Base-by-base conservation (phyloP, 352 stramenopile genomes). In the Globisporangium cederbergense region DNA sequence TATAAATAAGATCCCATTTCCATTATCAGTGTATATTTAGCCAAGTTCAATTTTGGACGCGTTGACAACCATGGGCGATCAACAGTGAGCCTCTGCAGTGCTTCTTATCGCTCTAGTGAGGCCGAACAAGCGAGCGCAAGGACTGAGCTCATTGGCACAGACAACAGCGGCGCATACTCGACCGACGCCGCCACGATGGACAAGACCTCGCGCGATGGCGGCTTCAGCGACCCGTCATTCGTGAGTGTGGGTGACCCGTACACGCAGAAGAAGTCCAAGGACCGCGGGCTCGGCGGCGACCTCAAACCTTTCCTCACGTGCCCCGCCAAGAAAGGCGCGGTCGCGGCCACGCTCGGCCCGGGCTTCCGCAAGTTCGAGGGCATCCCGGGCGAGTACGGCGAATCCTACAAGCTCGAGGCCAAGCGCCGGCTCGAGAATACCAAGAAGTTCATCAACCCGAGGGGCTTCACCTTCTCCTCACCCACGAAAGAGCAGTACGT, bases 301-400 rank as follows among this genome's bases (percentile, higher is more conserved):
- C 72, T 76, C 22, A 93, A 91, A 68, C 81, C 81, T 4, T 93
- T 93, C 70, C 71, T 90, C 11, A 93, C 84, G 10, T 88, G 77
- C 68, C 79, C 80, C 9, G 68, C 79, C 28, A 93, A 93, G 64
- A 81, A 78, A 47, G 83, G 83, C 8, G 73, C 84, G 50, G 66
- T 78, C 1, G 79, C 72, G 8, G 78, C 81, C 25, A 90, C 83
- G 11, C 86, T 90, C 69, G 83, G 80, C 34, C 79, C 81, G 0
- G 80, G 79, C 0, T 80, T 78, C 38, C 71, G 78, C 32, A 93
- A 93, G 59, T 84, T 81, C 65, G 81, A 91, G 11, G 76, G 76
- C 3, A 60, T 91, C 9, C 62, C 72, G 8, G 85, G 81, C 38
- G 74, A 86, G 60, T 93, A 90, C 55, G 58, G 74, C 42, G 82